phyloP scores from a whole-genome alignment of 1,284 basidiomycete genomes.

The Exobasidium cylindrosporum region DNA sequence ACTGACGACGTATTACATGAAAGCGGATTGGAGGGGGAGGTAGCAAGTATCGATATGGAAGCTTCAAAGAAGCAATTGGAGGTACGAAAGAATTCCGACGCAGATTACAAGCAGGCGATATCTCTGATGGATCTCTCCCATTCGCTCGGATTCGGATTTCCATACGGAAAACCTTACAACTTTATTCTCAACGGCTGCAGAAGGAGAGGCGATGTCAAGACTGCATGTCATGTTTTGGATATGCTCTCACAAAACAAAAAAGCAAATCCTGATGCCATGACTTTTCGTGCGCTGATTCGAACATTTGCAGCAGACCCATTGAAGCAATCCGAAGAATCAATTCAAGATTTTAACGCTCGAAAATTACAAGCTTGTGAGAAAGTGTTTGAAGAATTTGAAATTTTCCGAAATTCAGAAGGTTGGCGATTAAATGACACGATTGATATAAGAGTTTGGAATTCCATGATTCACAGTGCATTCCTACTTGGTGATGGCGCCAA shows the following conservation, averaged over 20 bases:
- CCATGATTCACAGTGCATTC: constrained; percentile 75
- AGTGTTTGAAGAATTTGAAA: neutral
- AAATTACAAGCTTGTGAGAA: neutral
- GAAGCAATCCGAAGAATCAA: neutral
- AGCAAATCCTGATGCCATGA: constrained; percentile 57
- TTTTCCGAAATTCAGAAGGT: neutral
- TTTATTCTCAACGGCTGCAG: constrained; percentile 68
- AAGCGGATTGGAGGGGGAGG: too few species aligned
- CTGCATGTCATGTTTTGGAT: constrained; percentile 68
- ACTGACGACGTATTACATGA: neutral
- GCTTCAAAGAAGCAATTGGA: too few species aligned
- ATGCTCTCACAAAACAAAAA: constrained; percentile 63
- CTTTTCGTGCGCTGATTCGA: constrained; percentile 66
- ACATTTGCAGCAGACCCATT: constrained; percentile 40
- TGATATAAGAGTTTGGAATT: constrained; percentile 62
- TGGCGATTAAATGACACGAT: neutral
- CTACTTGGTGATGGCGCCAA: constrained; percentile 64
- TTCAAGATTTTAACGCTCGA: neutral
- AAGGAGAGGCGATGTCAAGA: constrained; percentile 63
- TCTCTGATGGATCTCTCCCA: constrained; percentile 61
- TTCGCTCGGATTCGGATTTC: constrained; percentile 54
- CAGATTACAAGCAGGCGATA: constrained; percentile 57
- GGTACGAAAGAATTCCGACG: constrained; percentile 16
- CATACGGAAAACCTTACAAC: constrained; percentile 59
- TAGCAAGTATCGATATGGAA: too few species aligned